Percentiles rank a stretch among this genome's conserved stretches.
phyloP scores from a whole-genome alignment of 2,329 filamentous ascomycete species.

The Harringtonia lauricola region DNA sequence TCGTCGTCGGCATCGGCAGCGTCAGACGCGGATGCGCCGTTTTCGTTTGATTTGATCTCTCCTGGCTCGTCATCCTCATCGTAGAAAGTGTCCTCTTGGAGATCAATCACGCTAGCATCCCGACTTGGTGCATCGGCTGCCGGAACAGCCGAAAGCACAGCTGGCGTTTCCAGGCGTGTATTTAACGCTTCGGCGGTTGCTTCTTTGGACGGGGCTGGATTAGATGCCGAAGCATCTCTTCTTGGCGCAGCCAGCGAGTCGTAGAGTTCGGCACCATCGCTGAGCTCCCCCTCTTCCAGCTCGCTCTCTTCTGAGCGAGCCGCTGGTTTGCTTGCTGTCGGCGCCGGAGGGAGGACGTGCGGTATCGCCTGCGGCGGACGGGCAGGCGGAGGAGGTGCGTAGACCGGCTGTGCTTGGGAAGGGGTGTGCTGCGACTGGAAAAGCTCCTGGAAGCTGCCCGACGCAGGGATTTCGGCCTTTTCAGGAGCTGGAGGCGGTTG shows the following conservation, averaged over 20 bases:
- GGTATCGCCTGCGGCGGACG: neutral
- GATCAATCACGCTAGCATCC: constrained; percentile 12
- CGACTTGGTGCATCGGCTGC: constrained; percentile 6
- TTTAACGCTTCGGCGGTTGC: neutral
- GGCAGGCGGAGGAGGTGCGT: neutral
- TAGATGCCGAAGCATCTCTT: constrained; percentile 7
- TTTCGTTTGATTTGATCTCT: constrained; percentile 4
- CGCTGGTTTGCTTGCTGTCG: neutral
- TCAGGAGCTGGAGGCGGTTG: neutral
- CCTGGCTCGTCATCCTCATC: constrained; percentile 10
- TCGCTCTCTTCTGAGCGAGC: constrained; percentile 9
- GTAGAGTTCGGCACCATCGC: constrained; percentile 53
- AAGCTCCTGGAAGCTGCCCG: constrained; percentile 2
- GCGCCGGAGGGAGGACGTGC: neutral
- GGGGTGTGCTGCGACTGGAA: neutral
- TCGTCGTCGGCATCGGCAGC: constrained; percentile 10
- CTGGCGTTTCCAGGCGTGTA: neutral
- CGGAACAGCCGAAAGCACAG: neutral
- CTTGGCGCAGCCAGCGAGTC: constrained; percentile 24
- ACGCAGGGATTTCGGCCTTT: constrained; percentile 1
- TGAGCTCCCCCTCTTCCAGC: constrained; percentile 66
- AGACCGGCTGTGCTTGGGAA: neutral
- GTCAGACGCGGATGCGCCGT: constrained; percentile 3
- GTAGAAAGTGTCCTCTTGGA: constrained; percentile 12
- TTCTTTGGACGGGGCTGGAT: constrained; percentile 11